A percentile compares a stretch with the other conserved stretches of the same genome.
These are phyloP conservation scores for Vigna mungo DNA, from an alignment of 306 rosid genomes.

Conservation along the genomic window DNA sequence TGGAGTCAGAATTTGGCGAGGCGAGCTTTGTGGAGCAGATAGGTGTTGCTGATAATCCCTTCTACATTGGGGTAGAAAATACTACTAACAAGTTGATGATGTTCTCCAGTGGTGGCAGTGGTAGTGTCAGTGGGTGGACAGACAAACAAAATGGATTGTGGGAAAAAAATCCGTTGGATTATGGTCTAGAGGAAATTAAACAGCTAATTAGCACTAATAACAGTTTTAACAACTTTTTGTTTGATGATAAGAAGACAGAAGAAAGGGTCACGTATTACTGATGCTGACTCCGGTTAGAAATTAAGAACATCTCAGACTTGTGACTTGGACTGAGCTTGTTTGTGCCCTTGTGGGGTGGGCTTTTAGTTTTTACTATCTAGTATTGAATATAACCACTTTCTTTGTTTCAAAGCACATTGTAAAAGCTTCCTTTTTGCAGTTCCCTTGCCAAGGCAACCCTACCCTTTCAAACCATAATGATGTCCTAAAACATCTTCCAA, in stretches of 20 bases:
- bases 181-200: constrained; percentile 74
- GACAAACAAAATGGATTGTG: constrained; percentile 50
- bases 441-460: background rate
- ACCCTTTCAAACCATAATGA: background rate
- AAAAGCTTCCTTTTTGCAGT: constrained; percentile 15
- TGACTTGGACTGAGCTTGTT: constrained; percentile 43
- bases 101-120: constrained; percentile 36
- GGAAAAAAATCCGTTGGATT: constrained; percentile 64
- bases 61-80: constrained; percentile 50
- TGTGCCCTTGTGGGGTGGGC: constrained; percentile 28
- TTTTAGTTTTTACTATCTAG: background rate
- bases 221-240: constrained; percentile 61
- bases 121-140: constrained; percentile 36
- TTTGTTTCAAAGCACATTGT: constrained; percentile 18
- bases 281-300: constrained; percentile 55
- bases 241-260: constrained; percentile 68
- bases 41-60: constrained; percentile 36
- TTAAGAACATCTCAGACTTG: constrained; percentile 42
- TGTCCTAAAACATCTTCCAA: constrained; percentile 6
- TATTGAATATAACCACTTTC: constrained; percentile 15
- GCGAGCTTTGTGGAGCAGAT: constrained; percentile 37
- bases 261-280: constrained; percentile 62
- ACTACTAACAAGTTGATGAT: constrained; percentile 46
- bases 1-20: constrained; percentile 36
- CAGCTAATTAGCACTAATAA: constrained; percentile 59